Conservation (phyloP, 2,329 filamentous ascomycete species). For the Sclerotinia borealis region DNA sequence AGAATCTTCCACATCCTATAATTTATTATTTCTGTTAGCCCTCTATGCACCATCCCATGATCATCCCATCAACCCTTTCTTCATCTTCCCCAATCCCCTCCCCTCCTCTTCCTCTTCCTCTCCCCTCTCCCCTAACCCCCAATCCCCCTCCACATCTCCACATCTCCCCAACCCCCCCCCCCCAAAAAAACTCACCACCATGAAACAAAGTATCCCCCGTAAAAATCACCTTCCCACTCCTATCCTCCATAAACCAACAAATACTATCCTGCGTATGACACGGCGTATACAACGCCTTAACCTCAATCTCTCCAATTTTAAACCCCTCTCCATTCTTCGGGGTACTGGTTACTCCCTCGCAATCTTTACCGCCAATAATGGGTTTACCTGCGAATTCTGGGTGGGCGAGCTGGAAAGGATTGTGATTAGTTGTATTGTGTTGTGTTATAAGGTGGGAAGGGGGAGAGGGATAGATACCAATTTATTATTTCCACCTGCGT, state of each 20-base stretch:
- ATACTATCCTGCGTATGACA: constrained; percentile 99
- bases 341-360: constrained; percentile 70
- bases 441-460: not conserved
- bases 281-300: constrained; percentile 87
- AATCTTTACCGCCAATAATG: constrained; percentile 85
- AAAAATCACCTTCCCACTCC: constrained; percentile 72
- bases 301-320: constrained; percentile 74
- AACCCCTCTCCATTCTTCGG: constrained; percentile 72
- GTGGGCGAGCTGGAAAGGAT: constrained; percentile 18
- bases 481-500: constrained; percentile 84
- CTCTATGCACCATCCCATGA: not conserved
- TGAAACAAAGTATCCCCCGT: constrained; percentile 97
- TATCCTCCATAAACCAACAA: constrained; percentile 87
- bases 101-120: not conserved
- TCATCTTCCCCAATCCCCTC: not conserved
- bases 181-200: constrained; percentile 52
- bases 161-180: not conserved
- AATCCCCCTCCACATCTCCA: not conserved
- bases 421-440: not conserved
- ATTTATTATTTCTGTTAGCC: not conserved
- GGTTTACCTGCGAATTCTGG: constrained; percentile 40
- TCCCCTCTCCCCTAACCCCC: not conserved
- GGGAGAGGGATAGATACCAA: constrained; percentile 46
- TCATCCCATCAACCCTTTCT: not conserved
- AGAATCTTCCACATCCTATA: constrained; percentile 86